Percentiles rank a stretch among this genome's conserved stretches.
These are phyloP conservation scores for Westerdykella sp. DNA, from an alignment of 2,329 filamentous ascomycete genomes.

Conservation along the genomic window DNA sequence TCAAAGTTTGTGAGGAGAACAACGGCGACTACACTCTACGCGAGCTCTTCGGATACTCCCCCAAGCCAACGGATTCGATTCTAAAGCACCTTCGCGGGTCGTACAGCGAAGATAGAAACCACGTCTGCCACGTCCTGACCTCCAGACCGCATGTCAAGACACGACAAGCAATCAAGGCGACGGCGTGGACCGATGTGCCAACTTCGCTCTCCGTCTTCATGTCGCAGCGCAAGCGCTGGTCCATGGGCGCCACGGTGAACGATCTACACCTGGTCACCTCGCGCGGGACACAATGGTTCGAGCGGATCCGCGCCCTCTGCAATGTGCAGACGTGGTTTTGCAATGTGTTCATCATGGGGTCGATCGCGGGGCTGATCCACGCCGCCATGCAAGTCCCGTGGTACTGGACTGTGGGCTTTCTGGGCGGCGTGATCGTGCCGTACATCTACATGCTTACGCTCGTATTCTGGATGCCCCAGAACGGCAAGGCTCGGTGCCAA, in stretches of 20 bases:
- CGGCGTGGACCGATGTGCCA: slow-evolving; percentile 41
- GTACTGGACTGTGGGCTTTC: slow-evolving; percentile 14
- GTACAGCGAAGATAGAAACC: slow-evolving; percentile 47
- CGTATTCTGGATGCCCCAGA: slow-evolving; percentile 22
- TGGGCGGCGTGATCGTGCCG: slow-evolving; percentile 24
- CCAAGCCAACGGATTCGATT: slow-evolving; percentile 46
- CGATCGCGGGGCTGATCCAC: slow-evolving; percentile 18
- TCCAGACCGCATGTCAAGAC: slow-evolving; percentile 38
- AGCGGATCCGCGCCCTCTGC: slow-evolving; percentile 42
- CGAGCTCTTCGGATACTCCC: slow-evolving; percentile 46
- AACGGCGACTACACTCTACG: slow-evolving; percentile 24
- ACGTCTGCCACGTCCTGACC: slow-evolving; percentile 44
- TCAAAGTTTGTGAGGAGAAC: slow-evolving; percentile 46
- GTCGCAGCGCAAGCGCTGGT: slow-evolving; percentile 47
- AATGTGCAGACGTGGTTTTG: slow-evolving; percentile 42
- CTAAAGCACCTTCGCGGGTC: slow-evolving; percentile 47
- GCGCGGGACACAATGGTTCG: slow-evolving; percentile 39
- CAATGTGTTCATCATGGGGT: slow-evolving; percentile 18
- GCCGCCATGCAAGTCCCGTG: slow-evolving; percentile 8
- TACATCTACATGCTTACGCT: slow-evolving; percentile 24
- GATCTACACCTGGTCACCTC: slow-evolving; percentile 47
- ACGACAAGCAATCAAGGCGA: slow-evolving; percentile 44
- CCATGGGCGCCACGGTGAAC: slow-evolving; percentile 45
- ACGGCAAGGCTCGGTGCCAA: slow-evolving; percentile 17
- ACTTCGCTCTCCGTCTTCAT: slow-evolving; percentile 39